Percentiles rank a stretch among this genome's conserved stretches.
phyloP scores from a whole-genome alignment of 2,329 filamentous ascomycete species.

The Xylaria sp. region DNA sequence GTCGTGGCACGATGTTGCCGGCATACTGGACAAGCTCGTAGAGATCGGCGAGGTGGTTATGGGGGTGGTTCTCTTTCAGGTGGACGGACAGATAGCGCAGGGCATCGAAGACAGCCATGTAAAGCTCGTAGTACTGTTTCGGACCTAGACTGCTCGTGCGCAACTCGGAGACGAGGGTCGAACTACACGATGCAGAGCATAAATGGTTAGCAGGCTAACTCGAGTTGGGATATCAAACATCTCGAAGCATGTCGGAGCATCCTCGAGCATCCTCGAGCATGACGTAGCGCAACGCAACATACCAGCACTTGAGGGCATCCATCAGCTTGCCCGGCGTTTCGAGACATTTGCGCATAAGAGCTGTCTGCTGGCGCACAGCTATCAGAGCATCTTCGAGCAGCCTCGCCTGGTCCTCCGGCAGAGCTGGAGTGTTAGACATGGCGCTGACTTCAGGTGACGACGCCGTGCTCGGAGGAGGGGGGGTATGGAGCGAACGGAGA shows the following conservation, averaged over 20 bases:
- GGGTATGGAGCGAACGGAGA: constrained; percentile 1
- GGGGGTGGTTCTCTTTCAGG: constrained; percentile 92
- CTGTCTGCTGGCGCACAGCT: constrained; percentile 94
- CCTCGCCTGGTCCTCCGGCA: constrained; percentile 76
- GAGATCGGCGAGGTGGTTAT: constrained; percentile 94
- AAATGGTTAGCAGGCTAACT: constrained; percentile 21
- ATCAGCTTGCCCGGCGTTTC: constrained; percentile 98
- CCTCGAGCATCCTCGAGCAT: neutral
- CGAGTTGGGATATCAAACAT: too few relatives aligned
- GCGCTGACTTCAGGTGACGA: constrained; percentile 1
- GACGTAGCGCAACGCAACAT: constrained; percentile 36
- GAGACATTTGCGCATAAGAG: constrained; percentile 94
- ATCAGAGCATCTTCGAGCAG: constrained; percentile 95
- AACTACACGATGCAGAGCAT: constrained; percentile 51
- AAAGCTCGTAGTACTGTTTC: constrained; percentile 99
- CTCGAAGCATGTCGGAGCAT: too few relatives aligned
- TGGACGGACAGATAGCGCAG: constrained; percentile 93
- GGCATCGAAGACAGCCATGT: constrained; percentile 98
- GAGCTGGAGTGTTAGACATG: constrained; percentile 51
- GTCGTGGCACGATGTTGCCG: constrained; percentile 90
- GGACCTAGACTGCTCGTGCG: constrained; percentile 95
- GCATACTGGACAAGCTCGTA: constrained; percentile 98
- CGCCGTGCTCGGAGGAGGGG: constrained; percentile 1
- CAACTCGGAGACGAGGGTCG: constrained; percentile 95
- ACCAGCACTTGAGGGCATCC: constrained; percentile 99